Conservation (phyloP, 2,329 filamentous ascomycete genomes). For the Phialophora verrucosa region DNA sequence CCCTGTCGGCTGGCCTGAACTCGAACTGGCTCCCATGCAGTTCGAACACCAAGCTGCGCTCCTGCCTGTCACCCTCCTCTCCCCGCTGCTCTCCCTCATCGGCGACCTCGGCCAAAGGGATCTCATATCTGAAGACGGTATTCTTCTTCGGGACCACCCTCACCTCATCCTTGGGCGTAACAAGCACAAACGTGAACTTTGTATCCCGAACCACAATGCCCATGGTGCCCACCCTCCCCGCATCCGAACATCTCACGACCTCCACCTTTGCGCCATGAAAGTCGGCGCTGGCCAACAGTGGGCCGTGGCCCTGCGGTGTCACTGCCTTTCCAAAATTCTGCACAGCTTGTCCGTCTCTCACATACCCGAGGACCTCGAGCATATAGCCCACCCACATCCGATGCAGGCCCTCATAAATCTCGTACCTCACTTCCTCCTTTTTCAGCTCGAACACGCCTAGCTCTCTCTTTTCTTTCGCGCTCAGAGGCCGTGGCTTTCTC, state of each 20-base stretch:
- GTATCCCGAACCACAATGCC: slow-evolving; percentile 91
- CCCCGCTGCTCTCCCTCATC: slow-evolving; percentile 29
- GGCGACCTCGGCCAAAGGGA: slow-evolving; percentile 57
- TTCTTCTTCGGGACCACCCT: slow-evolving; percentile 81
- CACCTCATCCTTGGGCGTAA: slow-evolving; percentile 68
- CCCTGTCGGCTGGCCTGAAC: slow-evolving; percentile 79
- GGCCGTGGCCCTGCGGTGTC: slow-evolving; percentile 60
- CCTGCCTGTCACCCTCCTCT: slow-evolving; percentile 1
- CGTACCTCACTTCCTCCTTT: slow-evolving; percentile 70
- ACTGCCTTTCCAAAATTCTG: slow-evolving; percentile 37
- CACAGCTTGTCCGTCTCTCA: slow-evolving; percentile 40
- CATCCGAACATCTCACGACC: slow-evolving; percentile 81
- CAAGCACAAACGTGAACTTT: slow-evolving; percentile 82
- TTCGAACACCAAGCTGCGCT: slow-evolving; percentile 71
- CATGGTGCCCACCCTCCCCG: slow-evolving; percentile 77
- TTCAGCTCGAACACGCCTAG: slow-evolving; percentile 77
- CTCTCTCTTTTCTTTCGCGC: slow-evolving; percentile 75
- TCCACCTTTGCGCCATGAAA: slow-evolving; percentile 85
- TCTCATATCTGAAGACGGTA: slow-evolving; percentile 78
- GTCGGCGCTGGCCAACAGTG: slow-evolving; percentile 80
- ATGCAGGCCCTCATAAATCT: slow-evolving; percentile 77
- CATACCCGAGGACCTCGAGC: slow-evolving; percentile 73
- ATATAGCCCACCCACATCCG: slow-evolving; percentile 84
- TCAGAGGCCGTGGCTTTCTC: slow-evolving; percentile 71
- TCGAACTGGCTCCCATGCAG: slow-evolving; percentile 87